Percentiles rank a stretch among this genome's conserved stretches.
Evolutionary conservation across 139 green algal species (phyloP).

Genomic region (Chara braunii): DNA sequence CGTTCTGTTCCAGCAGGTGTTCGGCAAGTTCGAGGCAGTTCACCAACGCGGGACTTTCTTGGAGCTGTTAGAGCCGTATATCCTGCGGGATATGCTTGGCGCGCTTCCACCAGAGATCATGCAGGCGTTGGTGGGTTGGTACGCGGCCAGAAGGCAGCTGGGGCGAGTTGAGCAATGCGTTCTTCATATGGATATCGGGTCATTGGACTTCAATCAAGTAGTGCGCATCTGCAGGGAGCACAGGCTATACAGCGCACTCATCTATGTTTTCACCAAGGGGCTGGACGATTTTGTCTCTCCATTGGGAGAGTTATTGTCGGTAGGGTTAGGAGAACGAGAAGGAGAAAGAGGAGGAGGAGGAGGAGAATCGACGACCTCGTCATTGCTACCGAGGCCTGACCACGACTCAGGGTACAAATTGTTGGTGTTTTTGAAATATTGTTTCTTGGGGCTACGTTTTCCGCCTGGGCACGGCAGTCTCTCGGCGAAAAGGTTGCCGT

Average conservation of each 20-base stretch:
- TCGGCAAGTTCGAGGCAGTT: constrained; percentile 21
- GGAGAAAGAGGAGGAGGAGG: not conserved
- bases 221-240: constrained; percentile 65
- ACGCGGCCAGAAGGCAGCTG: constrained; percentile 39
- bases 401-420: not conserved
- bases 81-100: constrained; percentile 34
- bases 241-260: constrained; percentile 60
- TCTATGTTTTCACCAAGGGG: constrained; percentile 62
- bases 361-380: too few relatives aligned
- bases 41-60: constrained; percentile 32
- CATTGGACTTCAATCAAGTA: constrained; percentile 83
- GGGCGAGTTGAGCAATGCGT: constrained; percentile 72
- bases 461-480: not conserved
- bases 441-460: not conserved
- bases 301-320: constrained; percentile 60
- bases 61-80: constrained; percentile 38
- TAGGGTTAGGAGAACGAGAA: not conserved
- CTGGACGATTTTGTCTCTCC: constrained; percentile 73
- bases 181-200: constrained; percentile 72
- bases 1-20: constrained; percentile 31
- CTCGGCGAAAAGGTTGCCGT: not conserved
- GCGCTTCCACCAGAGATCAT: constrained; percentile 32
- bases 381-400: too few relatives aligned
- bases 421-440: not conserved
- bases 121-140: constrained; percentile 63